phyloP scores from a whole-genome alignment of 768 basidiomycete genomes.

The Hydnomerulius pinastri region DNA sequence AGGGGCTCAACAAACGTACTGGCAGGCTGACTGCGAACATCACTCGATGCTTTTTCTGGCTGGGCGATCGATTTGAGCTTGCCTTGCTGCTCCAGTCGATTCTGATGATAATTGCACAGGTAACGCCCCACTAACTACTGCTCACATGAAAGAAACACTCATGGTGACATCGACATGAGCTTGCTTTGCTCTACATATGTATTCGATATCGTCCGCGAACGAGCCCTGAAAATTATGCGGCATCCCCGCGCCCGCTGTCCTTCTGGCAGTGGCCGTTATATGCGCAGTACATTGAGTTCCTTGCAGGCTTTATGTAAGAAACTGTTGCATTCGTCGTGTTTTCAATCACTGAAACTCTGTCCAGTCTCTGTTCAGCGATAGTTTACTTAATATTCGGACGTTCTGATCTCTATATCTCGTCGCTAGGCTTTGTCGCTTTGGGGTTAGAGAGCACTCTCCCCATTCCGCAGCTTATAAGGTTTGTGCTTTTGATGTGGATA shows the following conservation, averaged over 20 bases:
- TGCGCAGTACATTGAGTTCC: slow-evolving; percentile 78
- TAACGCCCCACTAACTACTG: slow-evolving; percentile 31
- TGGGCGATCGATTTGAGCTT: slow-evolving; percentile 76
- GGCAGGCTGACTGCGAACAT: slow-evolving; percentile 79
- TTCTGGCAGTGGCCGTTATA: slow-evolving; percentile 90
- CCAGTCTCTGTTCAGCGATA: slow-evolving; percentile 67
- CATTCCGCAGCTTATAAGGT: slow-evolving; percentile 83
- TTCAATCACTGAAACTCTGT: slow-evolving; percentile 8
- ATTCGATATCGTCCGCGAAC: slow-evolving; percentile 65
- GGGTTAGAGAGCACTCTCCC: slow-evolving; percentile 88
- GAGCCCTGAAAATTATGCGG: slow-evolving; percentile 58
- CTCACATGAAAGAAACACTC: slow-evolving; percentile 13
- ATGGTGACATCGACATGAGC: slow-evolving; percentile 41
- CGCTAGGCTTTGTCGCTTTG: slow-evolving; percentile 75
- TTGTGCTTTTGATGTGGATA: slow-evolving; percentile 13
- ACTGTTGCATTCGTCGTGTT: slow-evolving; percentile 2
- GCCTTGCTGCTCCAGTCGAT: slow-evolving; percentile 80
- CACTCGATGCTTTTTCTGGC: slow-evolving; percentile 89
- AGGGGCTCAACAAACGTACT: slow-evolving; percentile 11
- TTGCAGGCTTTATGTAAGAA: slow-evolving; percentile 72
- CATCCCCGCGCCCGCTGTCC: slow-evolving; percentile 64
- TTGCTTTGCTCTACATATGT: slow-evolving; percentile 81
- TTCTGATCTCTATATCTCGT: slow-evolving; percentile 55
- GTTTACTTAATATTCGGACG: slow-evolving; percentile 73
- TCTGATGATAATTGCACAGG: slow-evolving; percentile 85